Percentiles rank a stretch among this genome's conserved stretches.
Conservation (phyloP, 371 early-diverging fungal genomes). For the Dinochytrium kinnereticum region DNA sequence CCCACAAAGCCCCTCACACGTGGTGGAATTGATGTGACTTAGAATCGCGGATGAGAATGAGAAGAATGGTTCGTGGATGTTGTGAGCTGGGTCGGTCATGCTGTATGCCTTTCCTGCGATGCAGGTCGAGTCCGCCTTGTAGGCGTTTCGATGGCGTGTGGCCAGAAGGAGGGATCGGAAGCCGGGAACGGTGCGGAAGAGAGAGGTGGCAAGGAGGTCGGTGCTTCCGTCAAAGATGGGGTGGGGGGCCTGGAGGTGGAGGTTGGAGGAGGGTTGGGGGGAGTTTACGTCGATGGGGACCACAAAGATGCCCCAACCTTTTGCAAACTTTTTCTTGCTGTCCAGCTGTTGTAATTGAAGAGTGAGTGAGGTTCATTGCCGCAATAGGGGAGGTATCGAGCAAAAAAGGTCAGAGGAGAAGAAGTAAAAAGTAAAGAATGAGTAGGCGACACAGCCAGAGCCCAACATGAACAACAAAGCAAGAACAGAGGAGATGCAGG, state of each 20-base stretch:
- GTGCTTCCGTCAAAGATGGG: slow-evolving; percentile 11
- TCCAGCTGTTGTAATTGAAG: background rate
- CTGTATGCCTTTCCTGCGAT: background rate
- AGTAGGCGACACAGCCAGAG: background rate
- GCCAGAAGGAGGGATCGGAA: slow-evolving; percentile 15
- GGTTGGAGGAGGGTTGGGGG: background rate
- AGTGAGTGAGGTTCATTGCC: no score
- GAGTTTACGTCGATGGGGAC: background rate
- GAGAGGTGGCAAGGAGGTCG: slow-evolving; percentile 5
- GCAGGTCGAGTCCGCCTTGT: background rate
- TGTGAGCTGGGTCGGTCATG: slow-evolving; percentile 5
- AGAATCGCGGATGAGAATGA: background rate
- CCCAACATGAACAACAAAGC: background rate
- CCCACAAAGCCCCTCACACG: background rate
- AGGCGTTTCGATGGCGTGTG: slow-evolving; percentile 14
- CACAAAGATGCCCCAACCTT: slow-evolving; percentile 7
- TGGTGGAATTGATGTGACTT: background rate
- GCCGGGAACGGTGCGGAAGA: slow-evolving; percentile 6
- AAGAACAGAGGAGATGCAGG: background rate
- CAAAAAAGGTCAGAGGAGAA: background rate
- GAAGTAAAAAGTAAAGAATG: background rate
- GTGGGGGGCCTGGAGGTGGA: slow-evolving; percentile 14
- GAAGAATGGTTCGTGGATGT: background rate
- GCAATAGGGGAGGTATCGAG: no score
- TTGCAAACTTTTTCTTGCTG: background rate